Percentiles rank a stretch among this genome's conserved stretches.
Evolutionary conservation across 352 stramenopile species (phyloP).

Genomic region (Phytophthora capsici): DNA sequence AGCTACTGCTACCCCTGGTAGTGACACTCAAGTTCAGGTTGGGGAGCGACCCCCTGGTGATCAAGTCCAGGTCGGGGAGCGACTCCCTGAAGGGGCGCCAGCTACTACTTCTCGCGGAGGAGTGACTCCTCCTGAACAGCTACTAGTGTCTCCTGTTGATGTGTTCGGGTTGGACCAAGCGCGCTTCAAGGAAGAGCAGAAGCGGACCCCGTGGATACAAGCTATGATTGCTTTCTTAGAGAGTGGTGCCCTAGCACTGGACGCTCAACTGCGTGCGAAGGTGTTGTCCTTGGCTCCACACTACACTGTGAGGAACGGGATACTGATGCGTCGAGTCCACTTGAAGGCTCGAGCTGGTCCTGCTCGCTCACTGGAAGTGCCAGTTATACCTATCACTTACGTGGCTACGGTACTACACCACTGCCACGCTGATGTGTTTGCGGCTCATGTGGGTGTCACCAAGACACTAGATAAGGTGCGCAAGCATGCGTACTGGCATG

Average conservation of each 20-base stretch:
- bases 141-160: background rate
- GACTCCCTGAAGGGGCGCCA: too few species aligned
- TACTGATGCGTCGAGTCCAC: background rate
- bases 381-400: background rate
- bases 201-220: background rate
- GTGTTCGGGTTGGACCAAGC: background rate
- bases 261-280: background rate
- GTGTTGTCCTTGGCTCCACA: background rate
- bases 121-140: too few species aligned
- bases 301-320: background rate
- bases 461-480: constrained; percentile 6
- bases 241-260: background rate
- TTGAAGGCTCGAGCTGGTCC: background rate
- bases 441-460: too few species aligned
- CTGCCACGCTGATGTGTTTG: background rate
- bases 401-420: background rate
- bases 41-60: too few species aligned
- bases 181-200: background rate
- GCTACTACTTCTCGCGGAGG: too few species aligned
- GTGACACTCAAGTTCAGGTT: too few species aligned
- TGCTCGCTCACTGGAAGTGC: background rate
- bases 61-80: too few species aligned
- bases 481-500: constrained; percentile 6
- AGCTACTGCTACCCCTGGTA: too few species aligned
- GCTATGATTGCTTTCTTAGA: background rate